Percentiles rank a stretch among this genome's conserved stretches.
Conservation (phyloP, 306 rosid genomes). For the Acmispon strigosus region DNA sequence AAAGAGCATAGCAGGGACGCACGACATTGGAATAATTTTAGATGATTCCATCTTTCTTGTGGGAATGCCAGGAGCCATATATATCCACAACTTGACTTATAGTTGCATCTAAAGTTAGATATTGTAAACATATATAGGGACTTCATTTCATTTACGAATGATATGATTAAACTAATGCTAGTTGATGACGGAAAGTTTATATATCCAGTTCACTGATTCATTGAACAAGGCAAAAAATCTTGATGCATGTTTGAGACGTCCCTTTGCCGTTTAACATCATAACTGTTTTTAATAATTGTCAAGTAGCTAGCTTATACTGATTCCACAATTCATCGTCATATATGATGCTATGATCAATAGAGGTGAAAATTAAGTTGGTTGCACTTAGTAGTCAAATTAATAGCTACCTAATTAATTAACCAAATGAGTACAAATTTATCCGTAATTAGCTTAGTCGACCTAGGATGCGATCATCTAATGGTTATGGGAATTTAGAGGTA, state of each 20-base stretch:
- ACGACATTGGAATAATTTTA: neutral
- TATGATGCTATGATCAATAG: conserved; percentile 4
- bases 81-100: neutral
- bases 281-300: conserved; percentile 14
- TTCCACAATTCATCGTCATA: conserved; percentile 22
- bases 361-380: conserved; percentile 1
- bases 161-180: conserved; percentile 25
- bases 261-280: conserved; percentile 4
- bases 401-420: too few relatives aligned
- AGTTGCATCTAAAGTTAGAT: conserved; percentile 4
- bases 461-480: too few relatives aligned
- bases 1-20: neutral
- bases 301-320: conserved; percentile 10
- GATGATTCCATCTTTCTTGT: neutral
- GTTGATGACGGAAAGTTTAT: conserved; percentile 28
- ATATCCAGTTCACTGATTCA: conserved; percentile 22
- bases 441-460: too few relatives aligned
- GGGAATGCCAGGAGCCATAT: neutral
- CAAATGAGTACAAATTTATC: too few relatives aligned
- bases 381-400: neutral
- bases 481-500: too few relatives aligned
- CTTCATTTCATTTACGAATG: neutral
- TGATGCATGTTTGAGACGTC: neutral
- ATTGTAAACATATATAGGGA: neutral
- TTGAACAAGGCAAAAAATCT: conserved; percentile 24